These are phyloP conservation scores for Euphorbia schlechtendalii DNA, from an alignment of 441 rosid genomes.

Conservation along the genomic window DNA sequence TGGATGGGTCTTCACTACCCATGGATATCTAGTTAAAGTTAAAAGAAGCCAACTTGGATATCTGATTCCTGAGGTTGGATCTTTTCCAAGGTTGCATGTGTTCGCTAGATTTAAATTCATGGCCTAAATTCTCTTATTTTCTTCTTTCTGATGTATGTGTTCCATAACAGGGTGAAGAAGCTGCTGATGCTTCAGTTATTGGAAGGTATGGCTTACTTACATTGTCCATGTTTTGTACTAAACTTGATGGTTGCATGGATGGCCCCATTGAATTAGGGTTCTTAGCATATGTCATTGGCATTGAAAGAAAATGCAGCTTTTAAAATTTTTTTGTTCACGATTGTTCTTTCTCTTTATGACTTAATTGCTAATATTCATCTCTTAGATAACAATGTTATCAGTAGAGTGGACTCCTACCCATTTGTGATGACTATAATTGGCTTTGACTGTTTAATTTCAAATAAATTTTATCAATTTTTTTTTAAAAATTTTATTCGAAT, in stretches of 20 bases:
- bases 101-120: neutral
- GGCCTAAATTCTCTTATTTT: neutral
- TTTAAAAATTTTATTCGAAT: constrained; percentile 6
- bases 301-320: neutral
- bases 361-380: neutral
- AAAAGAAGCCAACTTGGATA: neutral
- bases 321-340: neutral
- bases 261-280: constrained; percentile 1
- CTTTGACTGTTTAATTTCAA: constrained; percentile 4
- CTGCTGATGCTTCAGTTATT: constrained; percentile 18
- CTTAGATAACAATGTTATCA: neutral
- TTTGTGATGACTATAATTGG: neutral
- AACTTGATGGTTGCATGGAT: neutral
- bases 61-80: neutral
- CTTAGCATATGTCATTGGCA: constrained; percentile 1
- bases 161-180: constrained; percentile 28
- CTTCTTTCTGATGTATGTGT: neutral
- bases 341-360: neutral
- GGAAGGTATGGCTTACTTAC: constrained; percentile 27
- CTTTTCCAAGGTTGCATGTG: constrained; percentile 1
- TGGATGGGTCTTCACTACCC: neutral
- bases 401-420: neutral
- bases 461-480: constrained; percentile 14
- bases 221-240: constrained; percentile 13
- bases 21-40: neutral